These are phyloP conservation scores for Zasmidium cellare DNA, from an alignment of 2,329 filamentous ascomycete genomes.

Conservation along the genomic window DNA sequence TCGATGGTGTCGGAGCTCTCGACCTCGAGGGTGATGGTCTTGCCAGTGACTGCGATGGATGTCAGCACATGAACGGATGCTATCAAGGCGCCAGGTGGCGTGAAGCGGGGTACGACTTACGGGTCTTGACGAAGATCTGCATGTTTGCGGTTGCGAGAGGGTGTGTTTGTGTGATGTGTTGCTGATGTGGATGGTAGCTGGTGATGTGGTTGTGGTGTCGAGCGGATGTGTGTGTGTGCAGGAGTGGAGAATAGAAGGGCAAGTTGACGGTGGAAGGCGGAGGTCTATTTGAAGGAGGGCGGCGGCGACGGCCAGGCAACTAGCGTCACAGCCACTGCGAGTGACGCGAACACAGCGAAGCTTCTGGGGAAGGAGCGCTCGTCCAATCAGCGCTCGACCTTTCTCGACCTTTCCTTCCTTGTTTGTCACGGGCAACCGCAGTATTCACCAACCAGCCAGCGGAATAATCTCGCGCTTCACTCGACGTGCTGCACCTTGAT, in stretches of 20 bases:
- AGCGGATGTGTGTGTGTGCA: slow-evolving; percentile 6
- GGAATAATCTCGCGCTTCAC: neutral
- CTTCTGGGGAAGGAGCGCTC: neutral
- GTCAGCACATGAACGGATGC: slow-evolving; percentile 34
- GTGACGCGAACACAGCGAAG: neutral
- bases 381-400: neutral
- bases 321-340: neutral
- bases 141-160: slow-evolving; percentile 49
- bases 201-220: slow-evolving; percentile 5
- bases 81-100: slow-evolving; percentile 17
- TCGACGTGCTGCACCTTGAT: neutral
- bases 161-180: slow-evolving; percentile 15
- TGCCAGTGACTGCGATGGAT: slow-evolving; percentile 57
- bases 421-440: neutral
- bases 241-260: slow-evolving; percentile 10
- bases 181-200: slow-evolving; percentile 7
- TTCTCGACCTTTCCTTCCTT: neutral
- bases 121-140: slow-evolving; percentile 99
- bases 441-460: neutral
- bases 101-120: slow-evolving; percentile 58
- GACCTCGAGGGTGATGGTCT: slow-evolving; percentile 68
- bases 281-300: slow-evolving; percentile 3
- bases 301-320: slow-evolving; percentile 1
- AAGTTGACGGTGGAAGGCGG: slow-evolving; percentile 3
- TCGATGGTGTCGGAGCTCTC: slow-evolving; percentile 84